Percentiles rank a stretch among this genome's conserved stretches.
These are phyloP conservation scores for Drosera capensis DNA, from an alignment of 148 eudicot species.

Conservation along the genomic window DNA sequence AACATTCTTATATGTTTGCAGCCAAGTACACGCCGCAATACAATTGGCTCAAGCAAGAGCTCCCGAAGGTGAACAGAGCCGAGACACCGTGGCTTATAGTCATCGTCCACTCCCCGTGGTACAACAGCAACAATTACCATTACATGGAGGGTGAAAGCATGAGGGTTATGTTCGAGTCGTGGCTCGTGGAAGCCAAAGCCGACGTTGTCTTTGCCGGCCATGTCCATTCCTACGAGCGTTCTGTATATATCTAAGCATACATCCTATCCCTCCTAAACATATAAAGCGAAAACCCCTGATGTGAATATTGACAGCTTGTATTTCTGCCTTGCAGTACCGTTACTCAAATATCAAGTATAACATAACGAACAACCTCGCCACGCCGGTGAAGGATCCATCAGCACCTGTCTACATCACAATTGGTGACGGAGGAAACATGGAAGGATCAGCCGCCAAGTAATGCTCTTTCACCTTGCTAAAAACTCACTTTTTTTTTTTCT, in stretches of 20 bases:
- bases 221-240: slow-evolving; percentile 18
- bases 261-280: neutral
- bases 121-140: slow-evolving; percentile 18
- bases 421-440: slow-evolving; percentile 41
- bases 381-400: slow-evolving; percentile 16
- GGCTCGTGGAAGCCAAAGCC: slow-evolving; percentile 16
- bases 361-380: slow-evolving; percentile 23
- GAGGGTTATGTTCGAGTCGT: slow-evolving; percentile 21
- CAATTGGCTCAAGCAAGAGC: slow-evolving; percentile 13
- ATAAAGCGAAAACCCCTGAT: neutral
- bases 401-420: slow-evolving; percentile 39
- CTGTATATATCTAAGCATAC: slow-evolving; percentile 4
- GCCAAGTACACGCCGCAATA: slow-evolving; percentile 20
- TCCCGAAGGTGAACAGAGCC: slow-evolving; percentile 15
- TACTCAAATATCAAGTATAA: slow-evolving; percentile 25
- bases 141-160: slow-evolving; percentile 23
- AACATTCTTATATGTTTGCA: neutral
- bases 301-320: neutral
- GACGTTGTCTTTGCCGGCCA: slow-evolving; percentile 20
- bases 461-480: too few relatives aligned
- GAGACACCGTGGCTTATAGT: slow-evolving; percentile 22
- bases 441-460: slow-evolving; percentile 35
- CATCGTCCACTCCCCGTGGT: slow-evolving; percentile 16
- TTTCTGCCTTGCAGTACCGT: slow-evolving; percentile 22
- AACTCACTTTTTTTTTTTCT: neutral